Conservation (phyloP, 352 stramenopile genomes). For the Phytophthora multivora region DNA sequence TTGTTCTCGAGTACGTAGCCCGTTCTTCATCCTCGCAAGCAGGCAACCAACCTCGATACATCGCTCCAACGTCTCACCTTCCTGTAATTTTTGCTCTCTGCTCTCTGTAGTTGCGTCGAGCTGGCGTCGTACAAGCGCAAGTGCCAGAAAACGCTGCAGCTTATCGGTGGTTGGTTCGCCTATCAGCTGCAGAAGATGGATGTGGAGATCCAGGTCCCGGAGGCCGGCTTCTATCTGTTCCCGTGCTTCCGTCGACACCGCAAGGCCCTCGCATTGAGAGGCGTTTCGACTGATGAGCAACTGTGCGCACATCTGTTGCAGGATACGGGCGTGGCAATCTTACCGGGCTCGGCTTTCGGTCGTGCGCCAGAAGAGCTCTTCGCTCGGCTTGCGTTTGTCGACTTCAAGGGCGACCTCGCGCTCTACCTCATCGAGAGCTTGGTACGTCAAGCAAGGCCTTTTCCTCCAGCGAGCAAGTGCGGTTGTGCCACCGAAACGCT, state of each 20-base stretch:
- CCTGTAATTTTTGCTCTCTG: constrained; percentile 16
- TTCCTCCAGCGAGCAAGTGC: background rate
- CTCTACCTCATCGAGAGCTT: constrained; percentile 89
- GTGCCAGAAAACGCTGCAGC: constrained; percentile 79
- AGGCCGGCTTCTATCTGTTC: constrained; percentile 88
- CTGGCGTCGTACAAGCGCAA: constrained; percentile 82
- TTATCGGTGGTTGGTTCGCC: constrained; percentile 82
- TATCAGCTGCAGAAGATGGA: constrained; percentile 89
- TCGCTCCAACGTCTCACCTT: constrained; percentile 14
- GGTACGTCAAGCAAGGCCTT: constrained; percentile 41
- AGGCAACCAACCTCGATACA: constrained; percentile 9
- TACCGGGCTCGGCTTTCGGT: constrained; percentile 85
- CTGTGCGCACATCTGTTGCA: constrained; percentile 80
- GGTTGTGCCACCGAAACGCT: constrained; percentile 12
- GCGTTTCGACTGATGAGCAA: constrained; percentile 76
- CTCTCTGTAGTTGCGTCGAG: constrained; percentile 67
- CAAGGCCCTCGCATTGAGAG: constrained; percentile 58
- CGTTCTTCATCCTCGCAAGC: constrained; percentile 2
- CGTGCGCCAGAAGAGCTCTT: constrained; percentile 79
- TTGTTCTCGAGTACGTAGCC: constrained; percentile 66
- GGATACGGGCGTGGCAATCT: constrained; percentile 85
- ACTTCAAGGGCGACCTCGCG: constrained; percentile 89
- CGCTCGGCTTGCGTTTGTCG: constrained; percentile 83
- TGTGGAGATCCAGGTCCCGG: constrained; percentile 72
- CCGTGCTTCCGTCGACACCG: constrained; percentile 79